Percentiles rank a stretch among this genome's conserved stretches.
These are phyloP conservation scores for Sporothrix luriei DNA, from an alignment of 2,329 filamentous ascomycete genomes.

Conservation along the genomic window DNA sequence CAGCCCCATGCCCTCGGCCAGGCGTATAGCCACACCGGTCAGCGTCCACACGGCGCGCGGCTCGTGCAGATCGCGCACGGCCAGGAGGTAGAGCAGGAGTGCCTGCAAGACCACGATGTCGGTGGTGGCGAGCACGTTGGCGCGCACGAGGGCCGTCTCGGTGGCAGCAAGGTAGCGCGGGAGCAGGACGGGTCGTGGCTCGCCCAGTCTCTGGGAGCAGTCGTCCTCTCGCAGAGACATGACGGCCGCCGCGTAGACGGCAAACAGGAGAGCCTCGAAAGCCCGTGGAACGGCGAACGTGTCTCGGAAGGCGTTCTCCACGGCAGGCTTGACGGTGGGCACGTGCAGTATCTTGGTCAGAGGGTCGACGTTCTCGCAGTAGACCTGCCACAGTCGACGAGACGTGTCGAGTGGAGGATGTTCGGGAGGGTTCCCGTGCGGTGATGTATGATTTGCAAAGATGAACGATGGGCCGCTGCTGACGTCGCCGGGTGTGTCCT, in stretches of 20 bases:
- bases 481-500: not conserved
- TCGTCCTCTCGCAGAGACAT: conserved; percentile 34
- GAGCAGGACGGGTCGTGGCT: conserved; percentile 30
- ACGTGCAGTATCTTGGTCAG: conserved; percentile 42
- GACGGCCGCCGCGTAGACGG: conserved; percentile 39
- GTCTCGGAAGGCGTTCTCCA: conserved; percentile 41
- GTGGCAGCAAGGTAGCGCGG: conserved; percentile 38
- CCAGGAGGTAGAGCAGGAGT: conserved; percentile 39
- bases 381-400: conserved; percentile 44
- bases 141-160: conserved; percentile 36
- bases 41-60: conserved; percentile 38
- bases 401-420: not conserved
- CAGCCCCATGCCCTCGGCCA: conserved; percentile 27
- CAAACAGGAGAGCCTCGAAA: conserved; percentile 39
- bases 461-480: not conserved
- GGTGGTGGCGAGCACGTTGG: conserved; percentile 38
- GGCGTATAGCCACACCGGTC: conserved; percentile 34
- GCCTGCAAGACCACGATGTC: conserved; percentile 41
- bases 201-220: not conserved
- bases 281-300: conserved; percentile 30
- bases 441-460: not conserved
- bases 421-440: not conserved
- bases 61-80: conserved; percentile 38
- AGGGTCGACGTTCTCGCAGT: conserved; percentile 41
- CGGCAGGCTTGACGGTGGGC: conserved; percentile 41